A percentile compares a stretch with the other conserved stretches of the same genome.
Conservation (phyloP, 1,139 yeast genomes). For the Kazachstania sp. region DNA sequence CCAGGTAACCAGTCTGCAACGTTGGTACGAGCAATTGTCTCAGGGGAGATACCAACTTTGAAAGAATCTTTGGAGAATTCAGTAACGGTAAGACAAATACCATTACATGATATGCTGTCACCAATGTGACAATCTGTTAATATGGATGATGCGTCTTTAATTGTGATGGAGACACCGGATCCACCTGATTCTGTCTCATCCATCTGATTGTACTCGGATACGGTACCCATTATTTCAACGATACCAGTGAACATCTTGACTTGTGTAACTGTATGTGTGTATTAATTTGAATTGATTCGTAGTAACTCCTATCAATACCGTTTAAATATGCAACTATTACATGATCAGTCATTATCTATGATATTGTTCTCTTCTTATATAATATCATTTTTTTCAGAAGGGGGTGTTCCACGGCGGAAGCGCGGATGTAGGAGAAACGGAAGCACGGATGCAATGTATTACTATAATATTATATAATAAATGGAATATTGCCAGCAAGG, state of each 20-base stretch:
- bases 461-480: too few species aligned
- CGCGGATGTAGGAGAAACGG: too few species aligned
- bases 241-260: constrained; percentile 82
- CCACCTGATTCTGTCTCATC: constrained; percentile 63
- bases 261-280: background rate
- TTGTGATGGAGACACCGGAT: constrained; percentile 64
- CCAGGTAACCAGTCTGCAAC: constrained; percentile 49
- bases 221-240: constrained; percentile 70
- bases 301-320: too few species aligned
- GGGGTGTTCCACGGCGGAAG: too few species aligned
- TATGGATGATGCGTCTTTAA: constrained; percentile 55
- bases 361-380: too few species aligned
- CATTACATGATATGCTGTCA: constrained; percentile 85
- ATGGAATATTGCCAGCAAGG: too few species aligned
- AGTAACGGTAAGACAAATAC: constrained; percentile 89
- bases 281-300: too few species aligned
- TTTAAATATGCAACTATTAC: too few species aligned
- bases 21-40: constrained; percentile 75
- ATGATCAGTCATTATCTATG: too few species aligned
- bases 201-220: constrained; percentile 29
- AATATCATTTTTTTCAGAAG: too few species aligned
- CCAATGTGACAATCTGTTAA: constrained; percentile 80
- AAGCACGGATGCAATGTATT: too few species aligned
- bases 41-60: constrained; percentile 91
- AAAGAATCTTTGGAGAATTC: constrained; percentile 54